Conservation (phyloP, 2,329 filamentous ascomycete genomes). For the Epichloe elymi region DNA sequence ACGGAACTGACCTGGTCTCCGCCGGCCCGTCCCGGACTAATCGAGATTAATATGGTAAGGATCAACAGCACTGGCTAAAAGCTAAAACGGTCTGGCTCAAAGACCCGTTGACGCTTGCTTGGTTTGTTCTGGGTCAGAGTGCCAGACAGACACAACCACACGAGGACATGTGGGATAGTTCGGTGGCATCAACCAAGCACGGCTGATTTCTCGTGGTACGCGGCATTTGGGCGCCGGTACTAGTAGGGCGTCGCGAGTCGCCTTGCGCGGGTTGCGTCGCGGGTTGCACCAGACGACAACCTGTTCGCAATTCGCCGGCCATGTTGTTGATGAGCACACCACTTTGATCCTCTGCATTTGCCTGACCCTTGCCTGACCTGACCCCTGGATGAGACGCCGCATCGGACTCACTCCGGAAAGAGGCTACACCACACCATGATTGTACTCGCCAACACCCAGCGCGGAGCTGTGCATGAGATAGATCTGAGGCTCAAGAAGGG, state of each 20-base stretch:
- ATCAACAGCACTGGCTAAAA: neutral
- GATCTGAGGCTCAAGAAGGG: too few relatives aligned
- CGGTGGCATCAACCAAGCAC: too few relatives aligned
- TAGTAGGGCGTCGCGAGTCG: neutral
- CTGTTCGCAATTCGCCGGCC: neutral
- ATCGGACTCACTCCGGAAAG: neutral
- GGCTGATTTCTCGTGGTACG: neutral
- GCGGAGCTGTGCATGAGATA: too few relatives aligned
- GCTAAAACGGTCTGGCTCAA: too few relatives aligned
- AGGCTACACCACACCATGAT: too few relatives aligned
- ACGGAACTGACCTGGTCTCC: neutral
- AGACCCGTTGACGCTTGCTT: too few relatives aligned
- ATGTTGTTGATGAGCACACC: neutral
- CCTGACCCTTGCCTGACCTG: neutral
- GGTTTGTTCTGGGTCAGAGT: too few relatives aligned
- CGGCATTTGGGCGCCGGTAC: neutral
- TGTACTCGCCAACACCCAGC: too few relatives aligned
- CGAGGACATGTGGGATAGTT: too few relatives aligned
- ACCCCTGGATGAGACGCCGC: neutral
- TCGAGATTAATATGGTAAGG: conserved; percentile 1
- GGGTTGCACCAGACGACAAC: neutral
- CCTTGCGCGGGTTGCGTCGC: neutral
- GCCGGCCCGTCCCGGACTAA: conserved; percentile 5
- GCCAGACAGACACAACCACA: too few relatives aligned
- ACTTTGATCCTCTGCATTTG: neutral